These are phyloP conservation scores for Trichoderma sp. DNA, from an alignment of 2,329 filamentous ascomycete genomes.

Conservation along the genomic window DNA sequence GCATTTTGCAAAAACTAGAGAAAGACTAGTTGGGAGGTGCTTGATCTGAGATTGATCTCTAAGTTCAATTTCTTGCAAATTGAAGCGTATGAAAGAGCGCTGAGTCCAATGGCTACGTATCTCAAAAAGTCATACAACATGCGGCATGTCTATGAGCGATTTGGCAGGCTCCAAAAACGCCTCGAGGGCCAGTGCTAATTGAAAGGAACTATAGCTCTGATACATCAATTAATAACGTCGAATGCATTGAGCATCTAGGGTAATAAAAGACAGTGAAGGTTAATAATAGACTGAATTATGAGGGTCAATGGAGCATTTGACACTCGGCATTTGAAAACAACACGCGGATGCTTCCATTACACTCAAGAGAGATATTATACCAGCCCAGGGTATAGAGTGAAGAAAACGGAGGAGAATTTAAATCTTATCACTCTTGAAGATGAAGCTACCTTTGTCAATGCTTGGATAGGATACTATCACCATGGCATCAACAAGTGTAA, in stretches of 20 bases:
- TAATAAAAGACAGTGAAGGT: not conserved
- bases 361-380: not conserved
- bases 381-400: not conserved
- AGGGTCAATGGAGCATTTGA: not conserved
- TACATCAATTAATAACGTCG: not conserved
- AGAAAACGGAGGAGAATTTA: not conserved
- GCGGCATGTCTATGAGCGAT: not conserved
- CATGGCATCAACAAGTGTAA: not conserved
- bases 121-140: not conserved
- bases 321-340: not conserved
- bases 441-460: not conserved
- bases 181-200: not conserved
- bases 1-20: not conserved
- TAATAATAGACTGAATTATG: not conserved
- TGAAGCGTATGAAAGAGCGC: not conserved
- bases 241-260: not conserved
- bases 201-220: not conserved
- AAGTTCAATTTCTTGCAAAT: not conserved
- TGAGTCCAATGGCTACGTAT: not conserved
- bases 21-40: not conserved
- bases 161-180: not conserved
- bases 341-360: not conserved
- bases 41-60: not conserved
- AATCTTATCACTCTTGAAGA: not conserved
- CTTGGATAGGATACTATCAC: not conserved